Conservation (phyloP, 78 protist species). For the Pelomyxa schiedti region DNA sequence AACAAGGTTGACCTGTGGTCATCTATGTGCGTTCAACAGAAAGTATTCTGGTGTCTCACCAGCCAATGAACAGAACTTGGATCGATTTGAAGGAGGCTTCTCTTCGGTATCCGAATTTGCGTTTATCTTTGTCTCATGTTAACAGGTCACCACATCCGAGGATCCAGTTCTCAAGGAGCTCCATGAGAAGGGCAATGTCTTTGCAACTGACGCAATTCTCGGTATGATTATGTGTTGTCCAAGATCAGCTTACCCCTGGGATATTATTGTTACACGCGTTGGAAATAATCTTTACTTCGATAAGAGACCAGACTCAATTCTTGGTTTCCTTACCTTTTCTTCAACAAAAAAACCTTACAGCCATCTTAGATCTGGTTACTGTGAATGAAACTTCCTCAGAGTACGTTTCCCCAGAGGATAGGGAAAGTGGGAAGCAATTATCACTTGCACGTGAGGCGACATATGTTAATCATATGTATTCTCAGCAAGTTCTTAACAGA, state of each 20-base stretch:
- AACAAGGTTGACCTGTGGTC: too few relatives aligned
- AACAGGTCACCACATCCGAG: too few relatives aligned
- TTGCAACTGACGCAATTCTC: conserved; percentile 33
- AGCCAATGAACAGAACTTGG: too few relatives aligned
- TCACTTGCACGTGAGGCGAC: conserved; percentile 48
- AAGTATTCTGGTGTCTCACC: too few relatives aligned
- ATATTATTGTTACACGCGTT: conserved; percentile 12
- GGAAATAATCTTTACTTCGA: conserved; percentile 38
- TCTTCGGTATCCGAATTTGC: too few relatives aligned
- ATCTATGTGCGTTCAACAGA: too few relatives aligned
- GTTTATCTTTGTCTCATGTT: too few relatives aligned
- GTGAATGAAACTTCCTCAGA: conserved; percentile 36
- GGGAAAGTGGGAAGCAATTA: conserved; percentile 13
- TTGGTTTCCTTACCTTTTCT: not conserved
- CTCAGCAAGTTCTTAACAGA: conserved; percentile 25
- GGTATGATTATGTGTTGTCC: conserved; percentile 31
- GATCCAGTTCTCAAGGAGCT: too few relatives aligned
- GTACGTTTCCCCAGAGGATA: conserved; percentile 23
- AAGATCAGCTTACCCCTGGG: conserved; percentile 45
- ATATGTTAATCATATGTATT: conserved; percentile 17
- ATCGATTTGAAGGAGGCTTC: too few relatives aligned
- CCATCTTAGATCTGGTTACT: conserved; percentile 10
- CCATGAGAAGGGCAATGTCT: conserved; percentile 26
- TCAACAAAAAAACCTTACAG: too few relatives aligned
- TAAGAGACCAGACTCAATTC: conserved; percentile 14